A percentile compares a stretch with the other conserved stretches of the same genome.
phyloP scores from a whole-genome alignment of 495 filamentous ascomycete genomes.

The Trichoderma gamsii region DNA sequence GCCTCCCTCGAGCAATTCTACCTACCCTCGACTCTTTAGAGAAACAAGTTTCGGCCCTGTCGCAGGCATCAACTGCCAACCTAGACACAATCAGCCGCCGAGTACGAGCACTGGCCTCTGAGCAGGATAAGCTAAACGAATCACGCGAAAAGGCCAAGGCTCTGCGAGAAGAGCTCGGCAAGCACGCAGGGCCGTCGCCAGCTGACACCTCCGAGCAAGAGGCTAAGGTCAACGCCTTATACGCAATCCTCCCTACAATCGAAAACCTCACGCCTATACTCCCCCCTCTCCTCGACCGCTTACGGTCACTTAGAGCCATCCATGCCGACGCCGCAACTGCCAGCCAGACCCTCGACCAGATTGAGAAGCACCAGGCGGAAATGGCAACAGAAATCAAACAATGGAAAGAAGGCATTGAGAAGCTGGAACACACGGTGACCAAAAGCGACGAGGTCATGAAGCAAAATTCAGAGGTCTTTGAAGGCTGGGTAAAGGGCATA shows the following conservation, averaged over 20 bases:
- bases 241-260: conserved; percentile 81
- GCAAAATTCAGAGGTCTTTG: conserved; percentile 72
- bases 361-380: conserved; percentile 75
- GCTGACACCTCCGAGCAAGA: conserved; percentile 57
- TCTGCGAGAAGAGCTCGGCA: conserved; percentile 52
- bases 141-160: conserved; percentile 65
- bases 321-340: conserved; percentile 86
- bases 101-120: conserved; percentile 66
- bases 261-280: conserved; percentile 79
- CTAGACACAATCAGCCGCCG: conserved; percentile 70
- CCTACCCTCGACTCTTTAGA: conserved; percentile 75
- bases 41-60: conserved; percentile 59
- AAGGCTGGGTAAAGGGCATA: conserved; percentile 82
- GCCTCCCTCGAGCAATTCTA: conserved; percentile 59
- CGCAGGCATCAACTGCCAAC: conserved; percentile 55
- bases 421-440: conserved; percentile 66
- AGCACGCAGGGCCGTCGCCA: conserved; percentile 35
- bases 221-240: conserved; percentile 87
- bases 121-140: conserved; percentile 72
- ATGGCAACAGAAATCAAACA: conserved; percentile 76
- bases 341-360: conserved; percentile 63
- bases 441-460: conserved; percentile 63
- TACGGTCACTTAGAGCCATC: conserved; percentile 75
- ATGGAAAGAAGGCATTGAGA: conserved; percentile 78
- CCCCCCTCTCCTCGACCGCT: conserved; percentile 75